phyloP scores from a whole-genome alignment of 1,139 yeast species.

The Kluyveromyces marxianus region DNA sequence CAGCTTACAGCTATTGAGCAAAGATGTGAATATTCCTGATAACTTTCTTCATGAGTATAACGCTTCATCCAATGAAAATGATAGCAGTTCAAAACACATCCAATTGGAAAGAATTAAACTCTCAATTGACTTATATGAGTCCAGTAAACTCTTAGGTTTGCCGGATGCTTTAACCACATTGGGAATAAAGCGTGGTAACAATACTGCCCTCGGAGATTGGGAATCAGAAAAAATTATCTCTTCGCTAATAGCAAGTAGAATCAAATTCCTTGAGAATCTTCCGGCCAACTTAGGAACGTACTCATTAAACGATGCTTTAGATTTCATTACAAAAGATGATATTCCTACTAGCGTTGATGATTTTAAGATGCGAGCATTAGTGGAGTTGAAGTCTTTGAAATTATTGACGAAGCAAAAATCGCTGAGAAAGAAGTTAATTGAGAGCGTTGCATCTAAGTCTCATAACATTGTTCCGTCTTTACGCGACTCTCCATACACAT shows the following conservation, averaged over 20 bases:
- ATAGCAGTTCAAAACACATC: background rate
- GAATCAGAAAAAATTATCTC: constrained; percentile 45
- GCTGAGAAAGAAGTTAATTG: constrained; percentile 65
- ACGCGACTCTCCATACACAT: constrained; percentile 44
- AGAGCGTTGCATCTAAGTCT: constrained; percentile 57
- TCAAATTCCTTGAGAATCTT: constrained; percentile 64
- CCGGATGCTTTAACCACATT: constrained; percentile 27
- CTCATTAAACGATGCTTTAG: constrained; percentile 34
- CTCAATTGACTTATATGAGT: constrained; percentile 29
- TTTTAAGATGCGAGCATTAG: constrained; percentile 56
- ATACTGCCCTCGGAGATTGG: constrained; percentile 27
- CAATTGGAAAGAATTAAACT: constrained; percentile 24
- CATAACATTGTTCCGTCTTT: constrained; percentile 43
- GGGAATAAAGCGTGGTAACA: constrained; percentile 9
- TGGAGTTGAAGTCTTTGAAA: constrained; percentile 78
- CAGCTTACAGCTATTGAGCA: constrained; percentile 69
- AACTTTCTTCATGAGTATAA: constrained; percentile 27
- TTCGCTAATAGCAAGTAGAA: constrained; percentile 57
- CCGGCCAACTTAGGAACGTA: constrained; percentile 74
- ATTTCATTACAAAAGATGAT: constrained; percentile 38
- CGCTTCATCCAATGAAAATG: background rate
- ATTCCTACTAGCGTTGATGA: constrained; percentile 36
- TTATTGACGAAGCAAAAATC: constrained; percentile 79
- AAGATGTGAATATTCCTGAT: constrained; percentile 69
- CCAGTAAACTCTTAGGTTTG: constrained; percentile 31